Evolutionary conservation across 2,329 filamentous ascomycete genomes (phyloP), one percentile per base, ranked within the genome.

Genomic region (Colletotrichum siamense): DNA sequence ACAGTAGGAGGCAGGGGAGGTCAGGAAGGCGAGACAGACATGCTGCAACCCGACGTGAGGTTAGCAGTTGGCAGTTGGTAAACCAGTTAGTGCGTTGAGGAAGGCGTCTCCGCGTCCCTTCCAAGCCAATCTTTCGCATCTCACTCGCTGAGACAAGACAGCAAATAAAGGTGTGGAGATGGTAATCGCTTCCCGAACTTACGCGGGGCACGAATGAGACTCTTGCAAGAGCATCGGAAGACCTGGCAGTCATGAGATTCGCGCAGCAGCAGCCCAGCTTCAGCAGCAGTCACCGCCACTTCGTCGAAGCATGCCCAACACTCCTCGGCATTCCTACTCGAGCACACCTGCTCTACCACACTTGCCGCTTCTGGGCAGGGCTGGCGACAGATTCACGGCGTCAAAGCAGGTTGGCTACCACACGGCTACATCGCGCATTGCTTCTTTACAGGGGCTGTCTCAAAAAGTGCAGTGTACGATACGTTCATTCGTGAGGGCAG

Each of bases 261-360:
- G 62, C 64, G 70, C 57, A 65, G 69, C 44, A 52, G 44, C 44
- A 22, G 44, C 44, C 44, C n/a, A 22, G 44, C 44, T 52, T 52
- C 44, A 52, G 44, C 44, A 22, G 44, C 55, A 76, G 73, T 76
- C 74, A 76, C 74, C 74, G 74, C 74, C 74, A 76, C 70, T 76
- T 76, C 44, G 24, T 64, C 34, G 22, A 28, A 52, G 16, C 34
- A 24, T 13, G 34, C 44, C 30, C 36, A 59, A 22, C 65, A 9
- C 44, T 26, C 28, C 70, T 69, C 57, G 64, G 70, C 57, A 44
- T 16, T 18, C 64, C 16, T 66, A 13, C 64, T 49, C 16, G 8
- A 39, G n/a, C 16, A 16, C 63, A 65, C 36, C 16, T 39, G 9
- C 44, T 52, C 10, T 28, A 49, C 24, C 39, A 69, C 44, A n/a